Evolutionary conservation across 2,329 filamentous ascomycete species (phyloP).

Genomic region (Aspergillus nomiae): DNA sequence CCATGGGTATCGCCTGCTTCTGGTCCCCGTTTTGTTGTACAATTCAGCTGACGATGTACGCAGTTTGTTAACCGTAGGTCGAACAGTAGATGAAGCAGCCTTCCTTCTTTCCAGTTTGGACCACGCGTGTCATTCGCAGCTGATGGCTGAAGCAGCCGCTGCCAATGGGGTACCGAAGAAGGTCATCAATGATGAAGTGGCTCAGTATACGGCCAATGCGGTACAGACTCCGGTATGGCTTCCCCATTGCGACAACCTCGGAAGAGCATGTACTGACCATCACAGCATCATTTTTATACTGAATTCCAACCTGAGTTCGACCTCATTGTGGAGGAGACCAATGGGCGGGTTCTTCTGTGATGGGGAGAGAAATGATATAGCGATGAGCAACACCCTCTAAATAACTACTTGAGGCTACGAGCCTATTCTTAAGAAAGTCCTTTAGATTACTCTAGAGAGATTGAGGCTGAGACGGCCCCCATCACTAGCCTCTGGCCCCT

Average conservation of each 20-base stretch:
- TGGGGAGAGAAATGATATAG: background rate
- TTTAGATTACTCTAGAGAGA: background rate
- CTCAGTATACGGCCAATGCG: conserved; percentile 37
- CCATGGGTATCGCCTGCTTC: conserved; percentile 33
- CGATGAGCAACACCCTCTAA: background rate
- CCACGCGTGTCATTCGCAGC: conserved; percentile 44
- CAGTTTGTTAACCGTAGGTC: conserved; percentile 43
- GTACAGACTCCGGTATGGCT: conserved; percentile 39
- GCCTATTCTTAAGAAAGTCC: background rate
- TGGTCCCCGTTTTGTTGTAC: background rate
- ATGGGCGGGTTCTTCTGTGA: conserved; percentile 33
- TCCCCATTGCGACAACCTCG: background rate
- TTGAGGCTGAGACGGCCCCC: conserved; percentile 1
- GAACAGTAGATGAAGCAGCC: conserved; percentile 44
- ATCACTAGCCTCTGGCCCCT: background rate
- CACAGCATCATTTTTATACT: conserved; percentile 42
- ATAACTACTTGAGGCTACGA: background rate
- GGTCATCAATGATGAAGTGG: conserved; percentile 36
- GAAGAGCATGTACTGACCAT: conserved; percentile 12
- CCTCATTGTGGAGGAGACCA: conserved; percentile 40
- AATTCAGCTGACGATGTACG: conserved; percentile 9
- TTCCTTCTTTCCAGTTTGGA: conserved; percentile 45
- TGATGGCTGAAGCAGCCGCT: conserved; percentile 44
- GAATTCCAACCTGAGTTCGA: conserved; percentile 45
- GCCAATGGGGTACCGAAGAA: conserved; percentile 41